These are phyloP conservation scores for Gonapodya prolifera DNA, from an alignment of 192 early-diverging fungal genomes.

Conservation along the genomic window DNA sequence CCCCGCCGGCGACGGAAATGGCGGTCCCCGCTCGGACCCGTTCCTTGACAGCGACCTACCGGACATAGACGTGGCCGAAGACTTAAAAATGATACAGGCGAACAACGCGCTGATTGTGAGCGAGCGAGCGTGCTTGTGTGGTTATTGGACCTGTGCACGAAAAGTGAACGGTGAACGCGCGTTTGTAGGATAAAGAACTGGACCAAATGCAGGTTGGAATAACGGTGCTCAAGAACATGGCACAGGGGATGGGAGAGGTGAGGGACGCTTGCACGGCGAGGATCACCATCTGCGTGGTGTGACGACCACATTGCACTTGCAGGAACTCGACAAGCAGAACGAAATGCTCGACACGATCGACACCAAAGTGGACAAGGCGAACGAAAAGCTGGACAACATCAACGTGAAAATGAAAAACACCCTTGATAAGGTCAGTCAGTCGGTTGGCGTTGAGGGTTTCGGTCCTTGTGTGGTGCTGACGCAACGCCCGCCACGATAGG, in stretches of 20 bases:
- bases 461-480: too few species aligned
- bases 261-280: background rate
- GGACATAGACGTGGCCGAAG: conserved; percentile 53
- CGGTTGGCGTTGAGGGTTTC: conserved; percentile 1
- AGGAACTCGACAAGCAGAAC: conserved; percentile 49
- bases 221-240: conserved; percentile 33
- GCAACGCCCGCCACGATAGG: too few species aligned
- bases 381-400: conserved; percentile 43
- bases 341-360: conserved; percentile 37
- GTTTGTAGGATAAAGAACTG: conserved; percentile 31
- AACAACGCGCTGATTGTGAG: conserved; percentile 38
- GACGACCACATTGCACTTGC: too few species aligned
- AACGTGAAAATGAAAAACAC: conserved; percentile 41
- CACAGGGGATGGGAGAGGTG: conserved; percentile 40
- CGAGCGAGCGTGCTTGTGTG: background rate
- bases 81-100: conserved; percentile 37
- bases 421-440: conserved; percentile 32
- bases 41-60: conserved; percentile 32
- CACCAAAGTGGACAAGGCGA: conserved; percentile 35
- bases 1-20: too few species aligned
- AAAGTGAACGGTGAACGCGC: background rate
- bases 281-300: too few species aligned
- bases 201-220: conserved; percentile 37
- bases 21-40: conserved; percentile 17
- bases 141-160: background rate